Base-by-base conservation (phyloP, 805 yeast species). In the Yarrowia sp. region DNA sequence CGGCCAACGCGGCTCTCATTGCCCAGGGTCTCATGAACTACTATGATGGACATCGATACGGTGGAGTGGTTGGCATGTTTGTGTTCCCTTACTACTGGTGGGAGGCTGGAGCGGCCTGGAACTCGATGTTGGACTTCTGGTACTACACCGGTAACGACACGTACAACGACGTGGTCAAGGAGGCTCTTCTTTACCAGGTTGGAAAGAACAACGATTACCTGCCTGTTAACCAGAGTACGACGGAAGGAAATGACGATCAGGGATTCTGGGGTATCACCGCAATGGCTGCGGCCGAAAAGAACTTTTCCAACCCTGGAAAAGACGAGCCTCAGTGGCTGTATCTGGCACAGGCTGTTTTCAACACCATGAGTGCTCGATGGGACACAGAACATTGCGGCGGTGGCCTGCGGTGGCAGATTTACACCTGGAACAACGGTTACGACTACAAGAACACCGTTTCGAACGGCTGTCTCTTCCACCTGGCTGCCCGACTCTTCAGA, bases 221-320 rank as follows among this genome's bases (percentile, higher is more conserved):
- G 69, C 97, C 97, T 2, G 75, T 85, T 41, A 90, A 90, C 77
- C 96, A 91, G 75, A 82, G 91, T 12, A 82, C 87, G 11, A 86
- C 95, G 1, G 96, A 90, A 76, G 97, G 97, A 75, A 90, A 90
- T 72, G 97, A 90, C 79, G 97, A 90, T 79, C 97, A 90, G 77
- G 96, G 90, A 0, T 88, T 91, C 73, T 90, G 97, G 97, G 97
- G 96, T 0, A 79, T 91, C 44, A 88, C 96, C 0, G 96, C 81
- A 1, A 86, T 90, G 89, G 85, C 82, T 21, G 96, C 96, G 1
- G 87, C 91, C 1, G 97, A 90, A 72, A 82, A 89, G 72, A 89
- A 89, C 76, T 91, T 91, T 76, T 80, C 89, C 6, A 89, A 90
- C 71, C 92, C 92, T 1, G 78, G 83, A 74, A 65, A 69, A 0